These are phyloP conservation scores for Aurinia saxatilis DNA, from an alignment of 345 rosid genomes.

Conservation along the genomic window DNA sequence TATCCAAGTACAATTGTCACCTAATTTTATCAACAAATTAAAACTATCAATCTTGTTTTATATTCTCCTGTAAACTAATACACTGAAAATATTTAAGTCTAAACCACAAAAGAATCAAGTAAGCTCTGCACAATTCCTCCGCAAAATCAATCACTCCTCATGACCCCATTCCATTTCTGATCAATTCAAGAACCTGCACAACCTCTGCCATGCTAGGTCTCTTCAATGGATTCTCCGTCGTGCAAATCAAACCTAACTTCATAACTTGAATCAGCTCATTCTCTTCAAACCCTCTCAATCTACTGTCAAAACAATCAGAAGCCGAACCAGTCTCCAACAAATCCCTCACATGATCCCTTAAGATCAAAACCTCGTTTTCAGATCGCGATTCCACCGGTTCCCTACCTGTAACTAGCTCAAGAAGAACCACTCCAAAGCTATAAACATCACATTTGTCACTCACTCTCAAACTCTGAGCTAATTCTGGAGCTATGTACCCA, in stretches of 20 bases:
- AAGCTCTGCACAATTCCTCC: background rate
- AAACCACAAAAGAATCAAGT: slow-evolving; percentile 10
- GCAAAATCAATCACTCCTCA: slow-evolving; percentile 10
- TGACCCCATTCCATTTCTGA: slow-evolving; percentile 55
- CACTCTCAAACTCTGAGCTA: slow-evolving; percentile 59
- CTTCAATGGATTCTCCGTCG: slow-evolving; percentile 62
- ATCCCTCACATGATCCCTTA: slow-evolving; percentile 76
- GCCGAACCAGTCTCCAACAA: slow-evolving; percentile 71
- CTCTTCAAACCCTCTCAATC: slow-evolving; percentile 69
- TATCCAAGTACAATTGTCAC: no score
- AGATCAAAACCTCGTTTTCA: slow-evolving; percentile 54
- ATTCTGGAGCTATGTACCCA: slow-evolving; percentile 94
- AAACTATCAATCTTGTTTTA: no score
- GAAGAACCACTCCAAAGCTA: slow-evolving; percentile 84
- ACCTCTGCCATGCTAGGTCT: slow-evolving; percentile 98
- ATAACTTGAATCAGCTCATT: slow-evolving; percentile 87
- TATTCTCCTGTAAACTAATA: background rate
- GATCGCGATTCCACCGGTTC: slow-evolving; percentile 81
- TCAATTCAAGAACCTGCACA: slow-evolving; percentile 94
- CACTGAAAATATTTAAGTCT: background rate
- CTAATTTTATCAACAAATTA: no score
- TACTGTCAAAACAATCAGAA: slow-evolving; percentile 74
- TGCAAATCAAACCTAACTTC: slow-evolving; percentile 85
- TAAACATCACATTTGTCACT: slow-evolving; percentile 91
- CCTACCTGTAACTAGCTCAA: slow-evolving; percentile 88